Evolutionary conservation across 257 asterid species (phyloP).

Genomic region (Solanum stenotomum): DNA sequence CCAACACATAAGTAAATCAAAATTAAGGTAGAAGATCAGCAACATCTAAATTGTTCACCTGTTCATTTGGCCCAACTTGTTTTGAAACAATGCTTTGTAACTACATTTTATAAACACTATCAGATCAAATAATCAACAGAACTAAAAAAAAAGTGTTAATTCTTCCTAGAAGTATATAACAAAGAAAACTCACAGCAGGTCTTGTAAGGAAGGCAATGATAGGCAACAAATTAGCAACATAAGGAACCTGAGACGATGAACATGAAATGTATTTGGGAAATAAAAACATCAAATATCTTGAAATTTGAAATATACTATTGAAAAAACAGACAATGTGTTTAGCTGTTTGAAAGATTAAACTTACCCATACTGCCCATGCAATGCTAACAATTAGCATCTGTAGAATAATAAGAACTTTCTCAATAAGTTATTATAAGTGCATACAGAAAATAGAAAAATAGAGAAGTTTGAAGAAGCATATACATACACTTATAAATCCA

Average conservation of each 20-base stretch:
- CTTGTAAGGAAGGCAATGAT: not conserved
- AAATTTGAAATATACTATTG: not conserved
- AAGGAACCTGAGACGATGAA: not conserved
- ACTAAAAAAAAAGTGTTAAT: not conserved
- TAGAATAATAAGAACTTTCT: not conserved
- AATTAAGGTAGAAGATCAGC: not conserved
- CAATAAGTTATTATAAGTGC: not conserved
- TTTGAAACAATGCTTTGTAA: constrained; percentile 12
- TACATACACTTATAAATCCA: not conserved
- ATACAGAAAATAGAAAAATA: not conserved
- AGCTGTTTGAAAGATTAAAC: not conserved
- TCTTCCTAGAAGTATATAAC: not conserved
- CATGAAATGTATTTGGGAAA: not conserved
- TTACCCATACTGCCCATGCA: constrained; percentile 14
- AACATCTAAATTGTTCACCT: not conserved
- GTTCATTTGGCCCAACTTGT: constrained; percentile 7
- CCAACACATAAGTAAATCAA: not conserved
- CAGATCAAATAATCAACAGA: not conserved
- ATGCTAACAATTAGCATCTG: constrained; percentile 10
- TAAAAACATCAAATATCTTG: not conserved
- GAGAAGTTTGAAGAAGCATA: not conserved
- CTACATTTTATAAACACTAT: not conserved
- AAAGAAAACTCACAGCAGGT: not conserved
- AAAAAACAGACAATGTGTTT: not conserved
- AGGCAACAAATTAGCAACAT: not conserved